Evolutionary conservation across 495 filamentous ascomycete genomes (phyloP), one percentile per base, ranked within the genome.

Genomic region (Neurospora sp.): DNA sequence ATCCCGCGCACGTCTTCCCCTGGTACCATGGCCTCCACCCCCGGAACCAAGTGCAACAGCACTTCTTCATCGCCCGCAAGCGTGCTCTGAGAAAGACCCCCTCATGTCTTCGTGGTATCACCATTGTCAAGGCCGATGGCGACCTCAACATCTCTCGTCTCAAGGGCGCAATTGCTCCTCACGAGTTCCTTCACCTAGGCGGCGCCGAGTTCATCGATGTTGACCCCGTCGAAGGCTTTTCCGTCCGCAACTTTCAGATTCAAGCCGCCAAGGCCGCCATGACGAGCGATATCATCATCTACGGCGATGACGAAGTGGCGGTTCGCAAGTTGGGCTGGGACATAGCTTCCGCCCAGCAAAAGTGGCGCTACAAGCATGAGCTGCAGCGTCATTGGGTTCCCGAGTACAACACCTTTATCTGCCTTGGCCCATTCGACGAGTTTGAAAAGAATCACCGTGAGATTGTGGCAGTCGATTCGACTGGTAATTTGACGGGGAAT

Each of bases 21-120:
- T 99, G 96, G 96, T 86, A 97, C 9, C 96, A 99, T 83, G 96
- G 96, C 27, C 82, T 98, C n/a, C 95, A 98, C 76, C 89, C 91
- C 4, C 88, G 89, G 71, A 99, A 98, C 77, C 89, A 93, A 59
- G 86, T 97, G 71, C 96, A 99, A 78, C 85, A 94, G 72, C 89
- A 90, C 18, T 98, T 97, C 83, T 98, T 99, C 81, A 88, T 89
- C 71, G 88, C 91, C 20, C 89, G 93, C 68, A 90, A 90, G 73
- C 91, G 90, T 69, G 83, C 89, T 2, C 83, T 91, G 72, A 86
- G 92, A 69, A 89, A 88, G 76, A 89, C 90, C n/a, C 94, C 94
- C 0, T 86, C 84, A 73, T 96, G 92, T 75, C 88, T 94, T 76
- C 89, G 95, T 39, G 90, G 91, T 14, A 86, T 98, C 71, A 94